Base-by-base conservation (phyloP, 345 rosid genomes). In the Salix caprea region DNA sequence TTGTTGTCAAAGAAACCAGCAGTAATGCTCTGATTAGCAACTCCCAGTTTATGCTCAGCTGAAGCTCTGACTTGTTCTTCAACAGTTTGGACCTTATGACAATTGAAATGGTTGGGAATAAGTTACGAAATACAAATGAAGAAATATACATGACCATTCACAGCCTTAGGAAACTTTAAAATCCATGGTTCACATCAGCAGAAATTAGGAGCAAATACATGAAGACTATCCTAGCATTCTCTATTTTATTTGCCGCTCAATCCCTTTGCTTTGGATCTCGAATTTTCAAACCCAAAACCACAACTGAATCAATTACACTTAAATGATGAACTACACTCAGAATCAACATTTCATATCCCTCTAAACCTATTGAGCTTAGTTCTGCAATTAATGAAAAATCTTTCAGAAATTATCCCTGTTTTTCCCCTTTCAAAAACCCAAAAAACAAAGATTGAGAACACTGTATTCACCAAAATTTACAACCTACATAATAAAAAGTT, bases 1-100 rank as follows among this genome's bases (percentile, higher is more conserved):
- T 94, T 90, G 69, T 94, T 94, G 90, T 94, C 97, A 84, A 92
- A 92, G 86, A 94, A 94, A 46, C 98, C 98, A 54, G 98, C 98
- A 75, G 98, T 94, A 70, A 94, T 94, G 76, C 98, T 94, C 89
- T 94, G 98, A 84, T 94, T 92, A 82, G 97, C 98, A 82, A 94
- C 97, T 79, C 98, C 98, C 75, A 94, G 89, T 86, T 94, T 94
- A 86, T 94, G 98, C 84, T 94, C 97, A 21, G 98, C 97, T 46
- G 98, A 77, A 82, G 96, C 97, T 84, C 98, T 88, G 39, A 94
- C 98, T 90, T 94, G 97, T 82, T 94, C 97, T 86, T 94, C 98
- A 67, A 94, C 97, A 76, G 97, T 92, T 88, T 92, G 87, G 78
- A 92, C 98, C 98, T 93, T 80, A 66, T 10, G 69, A 66, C 28